A percentile compares a stretch with the other conserved stretches of the same genome.
These are phyloP conservation scores for Fraxinus baroniana DNA, from an alignment of 305 asterid genomes.

Conservation along the genomic window DNA sequence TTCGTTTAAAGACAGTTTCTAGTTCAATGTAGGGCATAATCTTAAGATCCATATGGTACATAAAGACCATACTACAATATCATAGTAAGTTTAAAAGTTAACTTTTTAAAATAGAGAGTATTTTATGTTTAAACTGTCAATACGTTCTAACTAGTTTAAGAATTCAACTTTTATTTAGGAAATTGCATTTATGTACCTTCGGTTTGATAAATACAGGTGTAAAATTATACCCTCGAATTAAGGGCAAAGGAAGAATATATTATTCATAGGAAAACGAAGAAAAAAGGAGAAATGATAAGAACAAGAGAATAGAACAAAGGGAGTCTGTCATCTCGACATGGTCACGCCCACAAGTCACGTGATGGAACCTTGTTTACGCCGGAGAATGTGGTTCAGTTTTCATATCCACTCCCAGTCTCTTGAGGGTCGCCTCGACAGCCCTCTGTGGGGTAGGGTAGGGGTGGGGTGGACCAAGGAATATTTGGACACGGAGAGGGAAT, in stretches of 20 bases:
- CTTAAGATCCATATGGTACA: background rate
- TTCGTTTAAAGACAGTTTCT: background rate
- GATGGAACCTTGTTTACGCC: slow-evolving; percentile 44
- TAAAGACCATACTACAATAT: too few species aligned
- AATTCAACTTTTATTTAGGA: background rate
- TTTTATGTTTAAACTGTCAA: too few species aligned
- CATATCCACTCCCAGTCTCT: slow-evolving; percentile 16
- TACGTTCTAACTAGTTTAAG: background rate
- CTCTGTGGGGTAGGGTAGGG: background rate
- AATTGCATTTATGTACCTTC: background rate
- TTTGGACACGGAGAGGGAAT: slow-evolving; percentile 76
- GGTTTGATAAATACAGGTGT: background rate
- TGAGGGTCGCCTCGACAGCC: slow-evolving; percentile 27
- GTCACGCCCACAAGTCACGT: slow-evolving; percentile 45
- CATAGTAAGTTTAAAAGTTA: too few species aligned
- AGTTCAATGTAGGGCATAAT: background rate
- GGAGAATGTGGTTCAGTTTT: slow-evolving; percentile 44
- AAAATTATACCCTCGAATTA: background rate
- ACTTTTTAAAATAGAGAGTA: too few species aligned
- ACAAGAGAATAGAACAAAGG: slow-evolving; percentile 27
- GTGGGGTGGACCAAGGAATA: slow-evolving; percentile 38
- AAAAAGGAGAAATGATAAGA: background rate
- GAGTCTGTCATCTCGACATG: slow-evolving; percentile 21
- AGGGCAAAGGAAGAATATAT: background rate
- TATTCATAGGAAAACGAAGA: background rate